These are phyloP conservation scores for Daldinia loculata DNA, from an alignment of 495 filamentous ascomycete genomes.

Conservation along the genomic window DNA sequence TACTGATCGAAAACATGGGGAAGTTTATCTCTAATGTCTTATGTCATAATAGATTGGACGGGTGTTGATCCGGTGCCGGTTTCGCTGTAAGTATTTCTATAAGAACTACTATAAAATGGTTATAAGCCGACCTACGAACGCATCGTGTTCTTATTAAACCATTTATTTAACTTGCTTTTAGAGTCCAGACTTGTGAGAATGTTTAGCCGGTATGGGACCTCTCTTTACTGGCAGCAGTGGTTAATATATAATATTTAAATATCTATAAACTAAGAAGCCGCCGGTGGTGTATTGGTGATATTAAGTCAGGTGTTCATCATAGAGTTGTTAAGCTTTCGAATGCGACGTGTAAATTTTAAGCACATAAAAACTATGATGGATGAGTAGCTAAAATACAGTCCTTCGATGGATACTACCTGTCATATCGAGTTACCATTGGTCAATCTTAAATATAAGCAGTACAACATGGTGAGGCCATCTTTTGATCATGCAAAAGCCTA, in stretches of 20 bases:
- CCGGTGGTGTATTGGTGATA: not conserved
- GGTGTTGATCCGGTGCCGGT: not conserved
- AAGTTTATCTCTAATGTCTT: not conserved
- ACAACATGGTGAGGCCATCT: no score
- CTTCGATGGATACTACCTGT: no score
- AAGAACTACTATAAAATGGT: not conserved
- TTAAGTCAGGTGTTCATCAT: not conserved
- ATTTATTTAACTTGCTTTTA: not conserved
- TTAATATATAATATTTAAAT: not conserved
- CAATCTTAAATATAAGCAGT: no score
- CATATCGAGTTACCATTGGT: no score
- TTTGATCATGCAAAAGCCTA: no score
- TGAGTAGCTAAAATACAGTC: no score
- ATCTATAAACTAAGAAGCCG: no score
- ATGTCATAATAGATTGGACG: conserved; percentile 9
- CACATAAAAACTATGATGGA: no score
- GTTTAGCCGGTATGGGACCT: not conserved
- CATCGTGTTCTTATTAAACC: not conserved
- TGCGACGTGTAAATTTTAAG: not conserved
- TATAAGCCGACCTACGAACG: not conserved
- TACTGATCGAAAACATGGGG: not conserved
- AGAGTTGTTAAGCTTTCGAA: not conserved
- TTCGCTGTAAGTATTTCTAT: not conserved
- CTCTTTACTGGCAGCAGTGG: not conserved
- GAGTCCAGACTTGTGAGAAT: not conserved